These are phyloP conservation scores for Globisporangium abappressorium DNA, from an alignment of 352 stramenopile genomes.

Conservation along the genomic window DNA sequence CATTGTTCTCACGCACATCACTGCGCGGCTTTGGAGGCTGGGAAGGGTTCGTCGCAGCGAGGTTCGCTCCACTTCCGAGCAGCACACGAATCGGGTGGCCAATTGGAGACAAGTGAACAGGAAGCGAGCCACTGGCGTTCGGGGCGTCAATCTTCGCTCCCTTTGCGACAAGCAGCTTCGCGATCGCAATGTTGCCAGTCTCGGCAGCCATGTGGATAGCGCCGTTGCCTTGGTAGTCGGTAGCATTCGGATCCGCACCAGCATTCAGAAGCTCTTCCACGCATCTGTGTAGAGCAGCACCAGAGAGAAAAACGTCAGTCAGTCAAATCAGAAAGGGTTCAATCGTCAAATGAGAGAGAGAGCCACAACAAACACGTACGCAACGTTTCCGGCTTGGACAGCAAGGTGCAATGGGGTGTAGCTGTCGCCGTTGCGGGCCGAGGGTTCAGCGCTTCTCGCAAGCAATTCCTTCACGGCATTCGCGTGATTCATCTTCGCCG, in stretches of 20 bases:
- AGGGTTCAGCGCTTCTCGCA: conserved; percentile 59
- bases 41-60: conserved; percentile 68
- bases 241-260: conserved; percentile 74
- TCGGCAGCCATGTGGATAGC: conserved; percentile 83
- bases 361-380: conserved; percentile 27
- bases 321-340: neutral
- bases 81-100: conserved; percentile 82
- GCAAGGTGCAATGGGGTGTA: conserved; percentile 80
- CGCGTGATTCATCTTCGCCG: conserved; percentile 70
- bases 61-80: conserved; percentile 63
- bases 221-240: conserved; percentile 79
- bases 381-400: conserved; percentile 61
- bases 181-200: conserved; percentile 71
- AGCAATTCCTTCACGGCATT: conserved; percentile 77
- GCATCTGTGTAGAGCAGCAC: conserved; percentile 29
- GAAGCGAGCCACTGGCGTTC: conserved; percentile 78
- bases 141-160: conserved; percentile 69
- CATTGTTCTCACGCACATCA: conserved; percentile 49
- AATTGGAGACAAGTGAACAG: conserved; percentile 83
- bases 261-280: conserved; percentile 71
- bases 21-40: conserved; percentile 58
- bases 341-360: neutral
- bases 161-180: conserved; percentile 72
- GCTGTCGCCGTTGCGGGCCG: conserved; percentile 71
- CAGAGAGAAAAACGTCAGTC: neutral